phyloP scores from a whole-genome alignment of 2,329 filamentous ascomycete species.

The Neonectria hederae region DNA sequence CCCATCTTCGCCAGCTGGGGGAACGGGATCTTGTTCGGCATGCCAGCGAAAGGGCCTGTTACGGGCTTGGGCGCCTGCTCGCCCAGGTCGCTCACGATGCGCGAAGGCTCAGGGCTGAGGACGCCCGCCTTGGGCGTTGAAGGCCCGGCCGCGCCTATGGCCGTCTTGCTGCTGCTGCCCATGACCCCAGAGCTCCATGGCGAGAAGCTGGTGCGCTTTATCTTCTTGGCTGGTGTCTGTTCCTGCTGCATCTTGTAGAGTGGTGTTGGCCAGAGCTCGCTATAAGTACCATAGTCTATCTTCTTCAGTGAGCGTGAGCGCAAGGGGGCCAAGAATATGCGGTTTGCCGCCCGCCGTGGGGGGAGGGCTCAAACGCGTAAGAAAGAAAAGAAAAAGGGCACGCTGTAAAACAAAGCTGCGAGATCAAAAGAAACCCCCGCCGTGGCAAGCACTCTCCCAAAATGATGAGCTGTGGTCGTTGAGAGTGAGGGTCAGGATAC shows the following conservation, averaged over 20 bases:
- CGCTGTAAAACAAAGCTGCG: background rate
- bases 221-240: slow-evolving; percentile 16
- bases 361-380: background rate
- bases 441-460: background rate
- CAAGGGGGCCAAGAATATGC: background rate
- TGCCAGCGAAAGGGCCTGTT: background rate
- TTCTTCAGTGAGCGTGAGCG: background rate
- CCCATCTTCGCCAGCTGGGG: too few species aligned
- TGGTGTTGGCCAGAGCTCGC: background rate
- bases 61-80: background rate
- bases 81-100: slow-evolving; percentile 40
- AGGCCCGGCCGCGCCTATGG: background rate
- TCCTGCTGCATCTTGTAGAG: slow-evolving; percentile 14
- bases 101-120: slow-evolving; percentile 21
- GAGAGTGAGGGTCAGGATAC: background rate
- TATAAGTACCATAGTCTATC: background rate
- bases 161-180: slow-evolving; percentile 9
- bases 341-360: background rate
- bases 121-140: background rate
- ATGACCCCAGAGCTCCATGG: slow-evolving; percentile 30
- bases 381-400: background rate
- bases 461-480: background rate
- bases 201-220: slow-evolving; percentile 29
- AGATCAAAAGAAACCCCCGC: background rate
- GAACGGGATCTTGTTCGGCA: background rate